Evolutionary conservation across 192 early-diverging fungal genomes (phyloP).

Genomic region (Gaertneriomyces semiglobifer): DNA sequence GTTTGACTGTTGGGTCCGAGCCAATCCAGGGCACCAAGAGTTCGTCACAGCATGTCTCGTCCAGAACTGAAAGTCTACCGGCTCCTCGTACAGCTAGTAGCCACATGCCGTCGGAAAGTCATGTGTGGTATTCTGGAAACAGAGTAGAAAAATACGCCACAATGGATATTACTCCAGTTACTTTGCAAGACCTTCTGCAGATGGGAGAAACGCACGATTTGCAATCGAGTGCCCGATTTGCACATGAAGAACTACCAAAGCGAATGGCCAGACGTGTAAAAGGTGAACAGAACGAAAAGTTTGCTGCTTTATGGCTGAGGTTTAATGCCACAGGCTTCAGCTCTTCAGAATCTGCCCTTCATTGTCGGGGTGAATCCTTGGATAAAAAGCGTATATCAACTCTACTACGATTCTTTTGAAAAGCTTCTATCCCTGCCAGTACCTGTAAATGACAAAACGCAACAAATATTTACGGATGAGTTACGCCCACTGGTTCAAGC

Average conservation of each 20-base stretch:
- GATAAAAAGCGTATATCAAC: conserved; percentile 76
- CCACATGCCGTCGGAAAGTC: not conserved
- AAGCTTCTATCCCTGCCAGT: conserved; percentile 63
- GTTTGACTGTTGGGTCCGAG: too few species aligned
- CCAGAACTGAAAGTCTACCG: too few species aligned
- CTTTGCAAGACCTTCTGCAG: conserved; percentile 70
- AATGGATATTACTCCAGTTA: conserved; percentile 63
- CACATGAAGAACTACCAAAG: conserved; percentile 74
- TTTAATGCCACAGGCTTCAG: conserved; percentile 25
- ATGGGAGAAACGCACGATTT: conserved; percentile 63
- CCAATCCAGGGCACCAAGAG: too few species aligned
- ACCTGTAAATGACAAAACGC: conserved; percentile 51
- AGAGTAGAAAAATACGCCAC: conserved; percentile 41
- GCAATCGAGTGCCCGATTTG: conserved; percentile 32
- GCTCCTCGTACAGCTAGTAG: too few species aligned
- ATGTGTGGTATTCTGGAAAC: conserved; percentile 22
- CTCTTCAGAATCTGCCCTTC: conserved; percentile 86
- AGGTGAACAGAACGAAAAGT: conserved; percentile 20
- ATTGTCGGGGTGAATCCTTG: conserved; percentile 97
- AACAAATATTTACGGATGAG: conserved; percentile 64
- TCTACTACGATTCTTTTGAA: conserved; percentile 65
- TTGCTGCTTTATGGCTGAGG: not conserved
- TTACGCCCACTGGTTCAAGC: conserved; percentile 70
- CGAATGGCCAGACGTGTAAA: conserved; percentile 82
- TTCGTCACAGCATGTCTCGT: too few species aligned